Evolutionary conservation across 2,329 filamentous ascomycete genomes (phyloP).

Genomic region (Pseudofabraea citricarpa): DNA sequence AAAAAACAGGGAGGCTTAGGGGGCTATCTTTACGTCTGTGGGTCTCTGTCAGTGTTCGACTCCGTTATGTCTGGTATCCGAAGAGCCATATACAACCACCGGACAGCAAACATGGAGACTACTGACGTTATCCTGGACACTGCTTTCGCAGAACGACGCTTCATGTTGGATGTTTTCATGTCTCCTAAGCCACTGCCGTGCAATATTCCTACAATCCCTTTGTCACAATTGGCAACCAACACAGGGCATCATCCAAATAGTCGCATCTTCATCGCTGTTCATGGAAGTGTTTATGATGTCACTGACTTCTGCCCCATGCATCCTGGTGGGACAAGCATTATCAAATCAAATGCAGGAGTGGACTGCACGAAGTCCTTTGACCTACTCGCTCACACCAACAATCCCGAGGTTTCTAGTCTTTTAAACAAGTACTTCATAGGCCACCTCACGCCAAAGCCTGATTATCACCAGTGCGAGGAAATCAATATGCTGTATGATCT

Average conservation of each 20-base stretch:
- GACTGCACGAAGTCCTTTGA: constrained; percentile 49
- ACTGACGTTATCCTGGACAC: constrained; percentile 45
- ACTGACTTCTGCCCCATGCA: constrained; percentile 50
- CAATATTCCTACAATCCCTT: constrained; percentile 43
- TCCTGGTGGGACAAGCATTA: constrained; percentile 46
- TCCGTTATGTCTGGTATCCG: constrained; percentile 51
- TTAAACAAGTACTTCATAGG: constrained; percentile 51
- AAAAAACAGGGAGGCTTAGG: constrained; percentile 49
- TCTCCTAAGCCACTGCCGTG: constrained; percentile 46
- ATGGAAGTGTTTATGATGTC: constrained; percentile 48
- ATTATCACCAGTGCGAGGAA: constrained; percentile 38
- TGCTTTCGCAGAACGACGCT: constrained; percentile 49
- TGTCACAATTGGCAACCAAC: constrained; percentile 43
- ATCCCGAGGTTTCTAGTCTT: constrained; percentile 47
- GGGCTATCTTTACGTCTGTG: constrained; percentile 44
- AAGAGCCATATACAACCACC: constrained; percentile 49
- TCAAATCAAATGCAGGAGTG: constrained; percentile 49
- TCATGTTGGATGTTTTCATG: constrained; percentile 56
- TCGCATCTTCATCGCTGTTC: constrained; percentile 47
- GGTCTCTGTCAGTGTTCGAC: constrained; percentile 44
- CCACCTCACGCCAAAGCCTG: constrained; percentile 44
- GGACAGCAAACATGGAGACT: constrained; percentile 45
- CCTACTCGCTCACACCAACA: constrained; percentile 48
- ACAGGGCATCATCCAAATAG: constrained; percentile 44
- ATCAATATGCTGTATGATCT: constrained; percentile 42